phyloP scores from a whole-genome alignment of 1,284 basidiomycete genomes.

The Taiwanofungus camphoratus region DNA sequence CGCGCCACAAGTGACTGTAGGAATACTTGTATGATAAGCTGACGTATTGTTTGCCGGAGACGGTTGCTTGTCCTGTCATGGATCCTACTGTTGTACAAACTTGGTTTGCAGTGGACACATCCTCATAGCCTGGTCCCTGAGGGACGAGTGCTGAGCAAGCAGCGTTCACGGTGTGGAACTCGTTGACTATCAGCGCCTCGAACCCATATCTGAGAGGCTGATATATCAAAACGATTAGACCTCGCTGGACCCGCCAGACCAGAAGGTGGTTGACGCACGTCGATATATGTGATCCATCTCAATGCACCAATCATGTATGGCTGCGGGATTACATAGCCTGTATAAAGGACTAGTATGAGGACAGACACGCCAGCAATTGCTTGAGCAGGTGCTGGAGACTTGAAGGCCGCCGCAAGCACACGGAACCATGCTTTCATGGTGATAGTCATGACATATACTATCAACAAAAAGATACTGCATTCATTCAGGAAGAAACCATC shows the following conservation, averaged over 20 bases:
- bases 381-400: slow-evolving; percentile 49
- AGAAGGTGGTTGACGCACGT: slow-evolving; percentile 35
- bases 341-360: slow-evolving; percentile 41
- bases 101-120: slow-evolving; percentile 45
- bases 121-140: slow-evolving; percentile 47
- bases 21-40: slow-evolving; percentile 56
- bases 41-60: slow-evolving; percentile 52
- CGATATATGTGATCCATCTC: slow-evolving; percentile 59
- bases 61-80: slow-evolving; percentile 37
- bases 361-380: slow-evolving; percentile 53
- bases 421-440: slow-evolving; percentile 63
- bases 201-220: slow-evolving; percentile 48
- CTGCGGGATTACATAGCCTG: slow-evolving; percentile 44
- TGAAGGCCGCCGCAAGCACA: slow-evolving; percentile 48
- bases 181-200: slow-evolving; percentile 49
- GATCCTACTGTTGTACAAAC: slow-evolving; percentile 59
- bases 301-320: slow-evolving; percentile 59
- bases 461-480: slow-evolving; percentile 47
- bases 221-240: not conserved
- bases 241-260: not conserved
- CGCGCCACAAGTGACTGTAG: slow-evolving; percentile 62
- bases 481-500: slow-evolving; percentile 3
- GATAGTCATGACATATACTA: slow-evolving; percentile 45
- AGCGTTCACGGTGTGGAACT: slow-evolving; percentile 44
- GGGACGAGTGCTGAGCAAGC: slow-evolving; percentile 39